Base-by-base conservation (phyloP, 805 yeast species). In the Ogataea pilisensis region DNA sequence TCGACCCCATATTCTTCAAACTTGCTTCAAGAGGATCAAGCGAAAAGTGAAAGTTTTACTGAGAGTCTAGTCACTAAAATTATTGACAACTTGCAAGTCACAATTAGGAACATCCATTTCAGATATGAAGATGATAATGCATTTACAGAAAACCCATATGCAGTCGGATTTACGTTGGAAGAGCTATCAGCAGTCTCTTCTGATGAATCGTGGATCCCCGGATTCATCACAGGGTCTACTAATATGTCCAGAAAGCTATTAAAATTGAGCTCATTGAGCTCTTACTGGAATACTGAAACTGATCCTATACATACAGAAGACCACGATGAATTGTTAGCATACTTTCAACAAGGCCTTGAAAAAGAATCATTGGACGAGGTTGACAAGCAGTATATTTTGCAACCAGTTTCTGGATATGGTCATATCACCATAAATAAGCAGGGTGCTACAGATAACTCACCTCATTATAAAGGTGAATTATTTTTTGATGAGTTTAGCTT, bases 141-240 rank as follows among this genome's bases (percentile, higher is more conserved):
- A 4, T 80, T 87, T 49, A 81, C 95, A 0, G 83, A 80, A 42
- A 57, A 60, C 24, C 95, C 96, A 3, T 86, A 85, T 50, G 72
- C 96, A 0, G 64, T 89, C 29, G 99, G 99, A 4, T 52, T 88
- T 14, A 83, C 95, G 0, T 70, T 93, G 36, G 75, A 78, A 31
- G 98, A 93, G 63, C 69, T 93, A 31, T 87, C 96, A 0, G 98
- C 96, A 0, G 85, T 89, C 0, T 87, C 96, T 1, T 82, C 98
- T 0, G 90, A 91, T 61, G 81, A 75, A 24, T 65, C 75, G 27
- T 93, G 98, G 98, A 64, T 72, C 18, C 93, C 95, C 2, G 82
- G 83, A 16, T 91, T 91, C 60, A 83, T 93, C 22, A 76, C 91
- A 2, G 80, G 82, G 21, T 70, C 84, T 4, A 78, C 79, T 24